Percentiles rank a stretch among this genome's conserved stretches.
Conservation (phyloP, 352 stramenopile species). For the Phytophthora cactorum region DNA sequence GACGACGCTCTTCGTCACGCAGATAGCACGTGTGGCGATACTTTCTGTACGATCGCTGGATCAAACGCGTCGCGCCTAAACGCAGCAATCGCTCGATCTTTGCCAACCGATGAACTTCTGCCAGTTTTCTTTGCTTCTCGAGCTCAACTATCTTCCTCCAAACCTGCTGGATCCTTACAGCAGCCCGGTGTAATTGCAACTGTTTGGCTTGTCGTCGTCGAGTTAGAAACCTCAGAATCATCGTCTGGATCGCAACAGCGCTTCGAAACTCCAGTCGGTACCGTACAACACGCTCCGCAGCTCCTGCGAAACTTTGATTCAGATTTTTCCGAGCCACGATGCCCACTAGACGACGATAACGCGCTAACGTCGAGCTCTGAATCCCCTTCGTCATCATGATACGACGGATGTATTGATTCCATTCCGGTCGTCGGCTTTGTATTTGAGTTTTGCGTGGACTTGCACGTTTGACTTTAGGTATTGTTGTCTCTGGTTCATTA, state of each 20-base stretch:
- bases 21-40: constrained; percentile 10
- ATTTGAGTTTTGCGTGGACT: constrained; percentile 19
- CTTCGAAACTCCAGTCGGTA: constrained; percentile 28
- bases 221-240: constrained; percentile 24
- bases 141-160: constrained; percentile 14
- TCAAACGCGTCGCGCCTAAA: constrained; percentile 1
- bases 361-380: constrained; percentile 40
- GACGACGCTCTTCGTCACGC: constrained; percentile 22
- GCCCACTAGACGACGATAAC: constrained; percentile 48
- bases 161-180: constrained; percentile 14
- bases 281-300: constrained; percentile 23
- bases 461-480: constrained; percentile 9
- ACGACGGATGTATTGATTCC: constrained; percentile 27
- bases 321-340: constrained; percentile 39
- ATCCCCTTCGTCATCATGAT: constrained; percentile 36
- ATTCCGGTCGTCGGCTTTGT: constrained; percentile 19
- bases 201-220: constrained; percentile 19
- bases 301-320: constrained; percentile 19
- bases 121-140: constrained; percentile 7
- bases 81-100: constrained; percentile 11
- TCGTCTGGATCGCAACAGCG: constrained; percentile 20
- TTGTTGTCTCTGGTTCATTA: constrained; percentile 11
- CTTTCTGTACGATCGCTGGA: constrained; percentile 23
- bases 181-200: constrained; percentile 14
- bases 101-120: constrained; percentile 5